A percentile compares a stretch with the other conserved stretches of the same genome.
These are phyloP conservation scores for Cladosporium sp. DNA, from an alignment of 2,329 filamentous ascomycete genomes.

Conservation along the genomic window DNA sequence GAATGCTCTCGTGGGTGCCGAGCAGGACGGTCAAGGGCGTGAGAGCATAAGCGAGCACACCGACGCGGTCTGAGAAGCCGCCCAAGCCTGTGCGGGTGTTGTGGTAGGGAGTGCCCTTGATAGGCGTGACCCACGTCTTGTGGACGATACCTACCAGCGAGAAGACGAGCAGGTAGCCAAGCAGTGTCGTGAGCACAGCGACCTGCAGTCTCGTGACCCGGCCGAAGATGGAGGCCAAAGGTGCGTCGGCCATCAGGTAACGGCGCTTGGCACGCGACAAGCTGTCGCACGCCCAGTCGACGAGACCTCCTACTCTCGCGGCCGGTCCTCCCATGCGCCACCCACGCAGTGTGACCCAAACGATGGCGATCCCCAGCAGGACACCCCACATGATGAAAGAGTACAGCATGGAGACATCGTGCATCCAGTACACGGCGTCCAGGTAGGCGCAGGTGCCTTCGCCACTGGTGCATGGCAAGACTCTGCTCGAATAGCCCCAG, in stretches of 20 bases:
- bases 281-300: slow-evolving; percentile 23
- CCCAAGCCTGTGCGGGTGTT: slow-evolving; percentile 68
- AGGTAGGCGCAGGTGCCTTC: slow-evolving; percentile 60
- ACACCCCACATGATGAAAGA: slow-evolving; percentile 59
- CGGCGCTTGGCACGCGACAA: slow-evolving; percentile 39
- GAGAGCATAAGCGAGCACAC: slow-evolving; percentile 70
- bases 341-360: slow-evolving; percentile 43
- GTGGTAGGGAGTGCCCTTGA: not conserved
- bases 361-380: slow-evolving; percentile 49
- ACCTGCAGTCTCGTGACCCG: slow-evolving; percentile 69
- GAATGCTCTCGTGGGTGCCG: slow-evolving; percentile 67
- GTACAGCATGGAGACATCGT: slow-evolving; percentile 58
- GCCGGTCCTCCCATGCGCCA: slow-evolving; percentile 25
- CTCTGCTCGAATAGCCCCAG: slow-evolving; percentile 58
- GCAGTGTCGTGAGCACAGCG: slow-evolving; percentile 57
- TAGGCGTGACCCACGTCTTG: slow-evolving; percentile 25
- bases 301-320: slow-evolving; percentile 21
- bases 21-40: slow-evolving; percentile 70
- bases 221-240: slow-evolving; percentile 60
- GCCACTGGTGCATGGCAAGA: slow-evolving; percentile 60
- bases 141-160: slow-evolving; percentile 65
- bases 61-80: slow-evolving; percentile 69
- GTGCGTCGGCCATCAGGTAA: slow-evolving; percentile 62
- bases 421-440: slow-evolving; percentile 55
- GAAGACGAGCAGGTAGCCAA: slow-evolving; percentile 66